Base-by-base conservation (phyloP, 1,284 basidiomycete genomes). In the Apiotrichum sp. region DNA sequence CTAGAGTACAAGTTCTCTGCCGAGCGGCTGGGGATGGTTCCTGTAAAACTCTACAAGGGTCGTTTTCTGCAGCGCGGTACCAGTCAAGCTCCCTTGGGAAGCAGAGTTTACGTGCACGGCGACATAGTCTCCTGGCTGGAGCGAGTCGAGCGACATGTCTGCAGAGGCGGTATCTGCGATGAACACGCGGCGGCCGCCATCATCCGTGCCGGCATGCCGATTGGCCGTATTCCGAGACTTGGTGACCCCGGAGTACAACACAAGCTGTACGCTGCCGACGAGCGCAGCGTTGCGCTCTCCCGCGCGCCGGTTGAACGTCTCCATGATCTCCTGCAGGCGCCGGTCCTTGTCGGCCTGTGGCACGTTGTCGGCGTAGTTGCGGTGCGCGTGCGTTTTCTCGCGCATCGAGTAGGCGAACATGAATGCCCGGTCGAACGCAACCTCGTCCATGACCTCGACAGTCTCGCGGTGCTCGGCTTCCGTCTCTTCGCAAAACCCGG, bases 341-440 rank as follows among this genome's bases (percentile, higher is more conserved):
- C 50, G 41, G 34, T 51, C 41, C 50, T 51, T 51, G 34, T 51
- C 50, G 5, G 14, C n/a, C 33, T 43, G 50, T 2, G 41, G 16
- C 34, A 51, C 50, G 41, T 51, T 42, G 41, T 51, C 50, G 14
- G 10, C 33, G n/a, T 33, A 51, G 34, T 51, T 51, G 14, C 50
- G 31, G 50, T 51, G 50, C 34, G 50, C 50, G 42, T 51, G 50
- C 33, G 50, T 51, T 33, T 51, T 51, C 41, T 51, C 50, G 9
- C 50, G 50, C 50, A 51, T 51, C 3, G n/a, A 29, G 22, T 51
- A 51, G n/a, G 50, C 50, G 41, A 51, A 51, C 50, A 51, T 51
- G 50, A 51, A 51, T 3, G 50, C 50, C 6, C 8, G 43, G 13
- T 51, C 50, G 33, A 51, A 51, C 8, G 32, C 50, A 33, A 51